These are phyloP conservation scores for Gamarada debralockiae DNA, from an alignment of 495 filamentous ascomycete species.

Conservation along the genomic window DNA sequence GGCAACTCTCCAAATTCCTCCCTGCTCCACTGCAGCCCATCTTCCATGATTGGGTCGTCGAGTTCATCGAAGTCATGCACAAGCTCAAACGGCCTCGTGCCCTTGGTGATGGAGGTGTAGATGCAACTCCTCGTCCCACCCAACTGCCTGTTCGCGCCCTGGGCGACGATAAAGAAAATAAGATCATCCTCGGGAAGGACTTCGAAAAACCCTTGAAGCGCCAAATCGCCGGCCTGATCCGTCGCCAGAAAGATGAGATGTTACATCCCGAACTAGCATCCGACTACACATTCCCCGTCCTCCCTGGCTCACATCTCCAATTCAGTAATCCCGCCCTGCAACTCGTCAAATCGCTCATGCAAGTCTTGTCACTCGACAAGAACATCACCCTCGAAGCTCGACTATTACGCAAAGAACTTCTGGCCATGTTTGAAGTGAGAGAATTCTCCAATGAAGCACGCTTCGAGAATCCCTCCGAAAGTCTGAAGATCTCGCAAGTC, in stretches of 20 bases:
- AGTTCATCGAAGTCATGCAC: slow-evolving; percentile 96
- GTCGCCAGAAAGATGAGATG: slow-evolving; percentile 80
- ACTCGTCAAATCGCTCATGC: slow-evolving; percentile 86
- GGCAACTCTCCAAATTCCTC: slow-evolving; percentile 90
- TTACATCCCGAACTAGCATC: slow-evolving; percentile 81
- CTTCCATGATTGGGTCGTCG: slow-evolving; percentile 90
- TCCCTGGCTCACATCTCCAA: slow-evolving; percentile 71
- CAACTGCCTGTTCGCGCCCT: slow-evolving; percentile 66
- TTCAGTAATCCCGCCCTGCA: slow-evolving; percentile 79
- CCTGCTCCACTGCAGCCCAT: slow-evolving; percentile 73
- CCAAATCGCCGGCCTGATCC: slow-evolving; percentile 72
- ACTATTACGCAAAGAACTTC: slow-evolving; percentile 80
- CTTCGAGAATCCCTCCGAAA: slow-evolving; percentile 82
- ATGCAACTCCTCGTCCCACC: slow-evolving; percentile 68
- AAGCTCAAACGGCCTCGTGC: slow-evolving; percentile 63
- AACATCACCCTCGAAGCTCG: slow-evolving; percentile 82
- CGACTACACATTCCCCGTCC: slow-evolving; percentile 83
- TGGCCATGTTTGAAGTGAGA: slow-evolving; percentile 85
- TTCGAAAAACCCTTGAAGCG: slow-evolving; percentile 91
- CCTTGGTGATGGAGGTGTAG: slow-evolving; percentile 39
- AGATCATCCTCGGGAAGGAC: slow-evolving; percentile 62
- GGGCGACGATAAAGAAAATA: slow-evolving; percentile 52
- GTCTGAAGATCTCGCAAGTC: slow-evolving; percentile 66
- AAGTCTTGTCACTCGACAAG: slow-evolving; percentile 84
- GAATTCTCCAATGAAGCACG: slow-evolving; percentile 86